Conservation (phyloP, 2,329 filamentous ascomycete species). For the Aspergillus ochraceus region DNA sequence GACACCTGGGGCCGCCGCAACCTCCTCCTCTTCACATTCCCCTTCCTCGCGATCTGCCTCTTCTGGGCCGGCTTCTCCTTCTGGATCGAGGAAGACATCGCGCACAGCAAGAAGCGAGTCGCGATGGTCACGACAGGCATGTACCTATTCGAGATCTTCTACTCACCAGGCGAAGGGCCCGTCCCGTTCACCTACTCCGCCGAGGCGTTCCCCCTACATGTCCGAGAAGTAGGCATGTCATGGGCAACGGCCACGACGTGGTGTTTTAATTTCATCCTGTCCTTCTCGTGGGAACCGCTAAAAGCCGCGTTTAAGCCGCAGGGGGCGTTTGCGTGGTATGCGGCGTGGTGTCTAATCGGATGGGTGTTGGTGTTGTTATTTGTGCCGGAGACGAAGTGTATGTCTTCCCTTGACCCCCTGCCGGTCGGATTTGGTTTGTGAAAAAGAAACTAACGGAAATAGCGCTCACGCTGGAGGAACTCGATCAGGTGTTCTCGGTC, state of each 20-base stretch:
- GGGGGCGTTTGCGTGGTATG: conserved; percentile 60
- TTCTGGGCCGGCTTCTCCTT: conserved; percentile 54
- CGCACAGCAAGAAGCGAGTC: conserved; percentile 33
- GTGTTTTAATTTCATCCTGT: conserved; percentile 58
- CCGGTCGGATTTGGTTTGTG: not conserved
- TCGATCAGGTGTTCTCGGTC: conserved; percentile 56
- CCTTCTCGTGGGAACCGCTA: conserved; percentile 55
- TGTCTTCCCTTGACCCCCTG: not conserved
- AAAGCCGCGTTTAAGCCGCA: conserved; percentile 50
- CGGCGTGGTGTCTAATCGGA: conserved; percentile 55
- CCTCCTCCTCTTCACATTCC: conserved; percentile 63
- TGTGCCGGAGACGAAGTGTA: conserved; percentile 52
- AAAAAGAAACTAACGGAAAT: conserved; percentile 14
- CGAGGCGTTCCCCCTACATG: conserved; percentile 63
- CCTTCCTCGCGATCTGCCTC: conserved; percentile 52
- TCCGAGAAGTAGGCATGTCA: conserved; percentile 64
- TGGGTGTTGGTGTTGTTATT: conserved; percentile 55
- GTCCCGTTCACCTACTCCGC: conserved; percentile 67
- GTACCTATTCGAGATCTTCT: conserved; percentile 53
- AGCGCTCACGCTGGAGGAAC: conserved; percentile 45
- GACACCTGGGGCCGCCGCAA: conserved; percentile 66
- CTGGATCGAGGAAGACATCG: conserved; percentile 42
- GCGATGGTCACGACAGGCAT: conserved; percentile 45
- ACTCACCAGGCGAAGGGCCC: conserved; percentile 59
- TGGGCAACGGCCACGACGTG: conserved; percentile 56